A percentile compares a stretch with the other conserved stretches of the same genome.
These are phyloP conservation scores for Kewa caespitosa DNA, from an alignment of 179 eudicot genomes.

Conservation along the genomic window DNA sequence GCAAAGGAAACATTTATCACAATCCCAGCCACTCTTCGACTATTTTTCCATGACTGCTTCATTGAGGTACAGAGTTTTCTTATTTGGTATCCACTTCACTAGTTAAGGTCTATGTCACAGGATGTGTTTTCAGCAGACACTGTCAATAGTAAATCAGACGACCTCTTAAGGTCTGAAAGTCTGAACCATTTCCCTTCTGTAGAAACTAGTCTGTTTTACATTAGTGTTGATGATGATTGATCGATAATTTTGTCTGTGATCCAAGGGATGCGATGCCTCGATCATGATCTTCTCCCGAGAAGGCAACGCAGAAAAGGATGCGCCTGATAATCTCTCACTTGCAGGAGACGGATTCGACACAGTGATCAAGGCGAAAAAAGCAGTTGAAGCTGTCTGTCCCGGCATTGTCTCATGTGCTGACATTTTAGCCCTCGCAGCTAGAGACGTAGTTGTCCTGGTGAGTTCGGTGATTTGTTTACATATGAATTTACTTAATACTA, in stretches of 20 bases:
- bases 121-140: background rate
- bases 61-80: background rate
- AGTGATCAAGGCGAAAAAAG: constrained; percentile 12
- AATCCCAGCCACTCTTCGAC: constrained; percentile 17
- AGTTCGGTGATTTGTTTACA: background rate
- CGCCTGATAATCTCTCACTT: constrained; percentile 19
- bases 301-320: constrained; percentile 24
- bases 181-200: background rate
- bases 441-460: constrained; percentile 1
- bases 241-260: background rate
- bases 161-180: no score
- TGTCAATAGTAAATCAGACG: no score
- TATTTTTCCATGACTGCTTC: constrained; percentile 33
- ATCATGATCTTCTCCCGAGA: constrained; percentile 20
- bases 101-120: background rate
- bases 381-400: constrained; percentile 8
- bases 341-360: constrained; percentile 32
- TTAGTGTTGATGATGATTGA: background rate
- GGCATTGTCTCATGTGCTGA: constrained; percentile 12
- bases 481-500: no score
- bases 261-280: constrained; percentile 31
- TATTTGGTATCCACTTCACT: background rate
- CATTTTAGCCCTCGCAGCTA: constrained; percentile 7
- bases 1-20: background rate
- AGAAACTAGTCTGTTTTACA: no score